phyloP scores from a whole-genome alignment of 1,139 yeast genomes.

The Blastobotrys ciferrii region DNA sequence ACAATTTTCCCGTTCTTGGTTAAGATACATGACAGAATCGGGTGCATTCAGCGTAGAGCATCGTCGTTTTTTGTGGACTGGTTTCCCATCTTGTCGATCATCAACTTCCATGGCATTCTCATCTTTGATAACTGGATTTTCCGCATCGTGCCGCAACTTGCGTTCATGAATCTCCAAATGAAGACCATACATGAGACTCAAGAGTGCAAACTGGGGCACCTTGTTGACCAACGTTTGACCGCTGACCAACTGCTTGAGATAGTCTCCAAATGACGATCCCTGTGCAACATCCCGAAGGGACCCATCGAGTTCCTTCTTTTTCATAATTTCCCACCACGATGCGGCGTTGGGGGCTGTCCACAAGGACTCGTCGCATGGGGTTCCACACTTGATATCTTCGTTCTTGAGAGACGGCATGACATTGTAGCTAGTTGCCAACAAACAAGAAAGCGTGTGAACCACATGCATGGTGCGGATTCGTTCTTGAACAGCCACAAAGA shows the following conservation, averaged over 20 bases:
- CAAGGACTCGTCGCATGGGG: constrained; percentile 67
- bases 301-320: constrained; percentile 31
- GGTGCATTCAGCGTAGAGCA: background rate
- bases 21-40: constrained; percentile 1
- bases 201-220: constrained; percentile 47
- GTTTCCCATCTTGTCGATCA: background rate
- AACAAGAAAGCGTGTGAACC: constrained; percentile 67
- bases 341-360: constrained; percentile 61
- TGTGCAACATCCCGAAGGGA: constrained; percentile 28
- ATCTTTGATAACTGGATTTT: constrained; percentile 11
- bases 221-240: constrained; percentile 35
- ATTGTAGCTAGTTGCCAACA: constrained; percentile 69
- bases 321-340: constrained; percentile 53
- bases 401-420: constrained; percentile 54
- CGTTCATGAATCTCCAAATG: constrained; percentile 62
- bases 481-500: constrained; percentile 77
- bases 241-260: constrained; percentile 27
- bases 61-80: constrained; percentile 2
- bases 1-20: background rate
- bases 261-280: constrained; percentile 30
- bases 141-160: constrained; percentile 24
- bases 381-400: constrained; percentile 69
- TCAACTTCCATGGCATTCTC: background rate
- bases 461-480: constrained; percentile 84
- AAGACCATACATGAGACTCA: constrained; percentile 66